Evolutionary conservation across 2,329 filamentous ascomycete genomes (phyloP).

Genomic region (Pseudogymnoascus sp.): DNA sequence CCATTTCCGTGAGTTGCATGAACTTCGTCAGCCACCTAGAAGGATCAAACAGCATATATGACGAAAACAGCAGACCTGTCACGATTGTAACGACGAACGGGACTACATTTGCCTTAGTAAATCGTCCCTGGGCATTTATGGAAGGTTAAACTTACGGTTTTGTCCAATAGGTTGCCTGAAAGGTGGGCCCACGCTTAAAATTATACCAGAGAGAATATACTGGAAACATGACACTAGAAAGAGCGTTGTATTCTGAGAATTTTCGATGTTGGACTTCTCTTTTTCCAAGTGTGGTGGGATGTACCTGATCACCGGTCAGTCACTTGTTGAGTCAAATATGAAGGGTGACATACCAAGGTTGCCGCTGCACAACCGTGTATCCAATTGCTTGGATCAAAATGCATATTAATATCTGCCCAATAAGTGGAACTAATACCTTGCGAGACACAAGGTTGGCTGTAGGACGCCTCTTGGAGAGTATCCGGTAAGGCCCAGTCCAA

Average conservation of each 20-base stretch:
- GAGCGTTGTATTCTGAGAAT: constrained; percentile 87
- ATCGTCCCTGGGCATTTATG: constrained; percentile 7
- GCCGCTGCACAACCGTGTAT: constrained; percentile 67
- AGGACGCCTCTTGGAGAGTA: constrained; percentile 75
- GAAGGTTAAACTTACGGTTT: constrained; percentile 57
- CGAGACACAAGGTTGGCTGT: constrained; percentile 87
- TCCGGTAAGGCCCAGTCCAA: constrained; percentile 79
- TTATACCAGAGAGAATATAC: constrained; percentile 84
- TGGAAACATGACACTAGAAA: constrained; percentile 91
- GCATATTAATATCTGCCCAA: constrained; percentile 82
- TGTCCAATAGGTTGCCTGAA: constrained; percentile 74
- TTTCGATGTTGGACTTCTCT: constrained; percentile 77
- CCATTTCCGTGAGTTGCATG: constrained; percentile 84
- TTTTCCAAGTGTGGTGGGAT: constrained; percentile 70
- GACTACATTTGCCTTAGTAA: constrained; percentile 40
- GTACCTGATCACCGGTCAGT: constrained; percentile 48
- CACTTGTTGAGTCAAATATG: not conserved
- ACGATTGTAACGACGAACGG: constrained; percentile 78
- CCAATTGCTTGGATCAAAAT: constrained; percentile 69
- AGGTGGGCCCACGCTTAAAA: constrained; percentile 84
- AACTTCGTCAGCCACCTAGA: constrained; percentile 59
- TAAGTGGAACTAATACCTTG: constrained; percentile 81
- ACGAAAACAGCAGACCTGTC: constrained; percentile 57
- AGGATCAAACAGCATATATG: constrained; percentile 76
- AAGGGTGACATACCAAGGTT: constrained; percentile 59